Evolutionary conservation across 2,329 filamentous ascomycete species (phyloP).

Genomic region (Parasarocladium wereldwijsianum): DNA sequence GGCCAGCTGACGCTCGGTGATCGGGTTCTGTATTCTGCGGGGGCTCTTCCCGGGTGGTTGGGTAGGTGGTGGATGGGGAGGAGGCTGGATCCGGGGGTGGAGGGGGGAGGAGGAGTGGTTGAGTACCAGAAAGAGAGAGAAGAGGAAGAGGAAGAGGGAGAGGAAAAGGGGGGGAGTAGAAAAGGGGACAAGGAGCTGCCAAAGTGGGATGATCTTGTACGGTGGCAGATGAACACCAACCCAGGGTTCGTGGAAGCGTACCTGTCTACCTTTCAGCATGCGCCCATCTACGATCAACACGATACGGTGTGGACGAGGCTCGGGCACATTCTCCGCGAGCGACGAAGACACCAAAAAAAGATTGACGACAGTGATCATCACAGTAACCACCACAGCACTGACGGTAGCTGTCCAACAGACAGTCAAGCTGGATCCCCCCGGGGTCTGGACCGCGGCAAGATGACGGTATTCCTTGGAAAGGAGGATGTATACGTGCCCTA

Average conservation of each 20-base stretch:
- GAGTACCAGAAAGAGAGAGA: constrained; percentile 27
- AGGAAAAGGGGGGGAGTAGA: constrained; percentile 27
- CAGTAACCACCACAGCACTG: too few species aligned
- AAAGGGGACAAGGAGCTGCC: constrained; percentile 24
- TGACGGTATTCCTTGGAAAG: constrained; percentile 51
- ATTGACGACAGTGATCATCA: too few species aligned
- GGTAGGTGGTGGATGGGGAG: constrained; percentile 36
- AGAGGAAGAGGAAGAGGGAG: constrained; percentile 24
- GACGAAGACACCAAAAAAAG: too few species aligned
- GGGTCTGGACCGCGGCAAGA: constrained; percentile 29
- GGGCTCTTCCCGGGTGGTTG: constrained; percentile 43
- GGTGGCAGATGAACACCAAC: constrained; percentile 56
- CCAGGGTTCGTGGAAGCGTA: constrained; percentile 55
- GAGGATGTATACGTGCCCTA: constrained; percentile 53
- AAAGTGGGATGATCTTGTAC: constrained; percentile 38
- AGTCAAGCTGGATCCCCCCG: too few species aligned
- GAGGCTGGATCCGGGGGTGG: constrained; percentile 29
- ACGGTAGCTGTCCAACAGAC: too few species aligned
- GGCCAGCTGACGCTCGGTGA: constrained; percentile 45
- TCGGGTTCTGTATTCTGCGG: constrained; percentile 46
- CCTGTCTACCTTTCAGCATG: constrained; percentile 53
- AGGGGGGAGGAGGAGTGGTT: constrained; percentile 19
- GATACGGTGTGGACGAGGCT: constrained; percentile 45
- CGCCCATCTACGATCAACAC: constrained; percentile 49
- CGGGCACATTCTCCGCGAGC: constrained; percentile 28